These are phyloP conservation scores for Abrus pulchellus DNA, from an alignment of 306 rosid genomes.

Conservation along the genomic window DNA sequence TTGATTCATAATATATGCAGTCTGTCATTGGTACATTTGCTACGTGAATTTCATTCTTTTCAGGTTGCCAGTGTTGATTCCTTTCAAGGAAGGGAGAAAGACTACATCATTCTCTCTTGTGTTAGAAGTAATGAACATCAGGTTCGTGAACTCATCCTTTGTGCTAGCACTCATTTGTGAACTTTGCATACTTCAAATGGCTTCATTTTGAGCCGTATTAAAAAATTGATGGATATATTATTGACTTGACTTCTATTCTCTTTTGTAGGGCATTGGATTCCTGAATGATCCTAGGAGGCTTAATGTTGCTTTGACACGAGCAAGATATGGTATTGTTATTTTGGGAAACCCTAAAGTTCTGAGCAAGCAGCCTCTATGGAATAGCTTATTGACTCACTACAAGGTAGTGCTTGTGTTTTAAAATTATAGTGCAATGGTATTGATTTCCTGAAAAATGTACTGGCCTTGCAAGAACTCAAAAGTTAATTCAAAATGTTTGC, in stretches of 20 bases:
- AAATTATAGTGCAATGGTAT: slow-evolving; percentile 7
- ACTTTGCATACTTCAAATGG: background rate
- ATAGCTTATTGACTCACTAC: slow-evolving; percentile 94
- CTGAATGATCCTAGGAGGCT: slow-evolving; percentile 98
- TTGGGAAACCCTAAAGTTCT: slow-evolving; percentile 98
- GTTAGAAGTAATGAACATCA: slow-evolving; percentile 99
- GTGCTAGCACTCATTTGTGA: background rate
- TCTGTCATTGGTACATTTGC: slow-evolving; percentile 14
- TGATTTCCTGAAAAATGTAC: slow-evolving; percentile 15
- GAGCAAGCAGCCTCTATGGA: slow-evolving; percentile 99
- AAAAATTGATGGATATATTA: slow-evolving; percentile 6
- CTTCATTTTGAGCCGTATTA: background rate
- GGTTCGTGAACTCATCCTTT: slow-evolving; percentile 62
- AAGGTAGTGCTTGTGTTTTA: slow-evolving; percentile 66
- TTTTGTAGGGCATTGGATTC: slow-evolving; percentile 92
- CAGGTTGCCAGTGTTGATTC: slow-evolving; percentile 99
- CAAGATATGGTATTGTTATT: slow-evolving; percentile 98
- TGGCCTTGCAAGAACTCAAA: slow-evolving; percentile 8
- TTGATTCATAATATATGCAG: background rate
- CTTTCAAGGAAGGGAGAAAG: slow-evolving; percentile 99
- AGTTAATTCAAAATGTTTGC: slow-evolving; percentile 23
- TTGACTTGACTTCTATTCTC: slow-evolving; percentile 49
- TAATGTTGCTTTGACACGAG: slow-evolving; percentile 97
- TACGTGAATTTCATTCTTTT: slow-evolving; percentile 44
- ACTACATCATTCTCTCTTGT: slow-evolving; percentile 94